Conservation (phyloP, 2,329 filamentous ascomycete genomes). For the Aspergillus amoenus region DNA sequence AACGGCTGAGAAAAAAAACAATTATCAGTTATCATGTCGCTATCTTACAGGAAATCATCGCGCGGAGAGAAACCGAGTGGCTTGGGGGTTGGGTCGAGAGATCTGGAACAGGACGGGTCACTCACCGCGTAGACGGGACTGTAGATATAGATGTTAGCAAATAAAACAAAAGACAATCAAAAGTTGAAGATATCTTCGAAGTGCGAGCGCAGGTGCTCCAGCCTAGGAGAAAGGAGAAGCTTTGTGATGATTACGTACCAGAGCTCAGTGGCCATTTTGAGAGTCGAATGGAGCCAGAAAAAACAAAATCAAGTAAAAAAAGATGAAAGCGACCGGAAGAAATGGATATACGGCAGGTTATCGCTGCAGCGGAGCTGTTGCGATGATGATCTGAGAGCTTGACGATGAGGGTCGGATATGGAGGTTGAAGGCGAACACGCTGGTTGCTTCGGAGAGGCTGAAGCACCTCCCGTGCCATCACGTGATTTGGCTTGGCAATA, state of each 20-base stretch:
- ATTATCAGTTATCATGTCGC: background rate
- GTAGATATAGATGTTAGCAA: constrained; percentile 29
- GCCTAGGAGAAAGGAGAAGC: constrained; percentile 29
- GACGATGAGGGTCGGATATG: constrained; percentile 28
- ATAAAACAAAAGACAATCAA: background rate
- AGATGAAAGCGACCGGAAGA: constrained; percentile 18
- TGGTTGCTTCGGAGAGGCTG: constrained; percentile 30
- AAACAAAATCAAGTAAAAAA: constrained; percentile 12
- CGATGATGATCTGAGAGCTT: constrained; percentile 29
- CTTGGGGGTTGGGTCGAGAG: background rate
- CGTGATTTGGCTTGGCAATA: constrained; percentile 33
- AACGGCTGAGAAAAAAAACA: constrained; percentile 62
- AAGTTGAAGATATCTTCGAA: background rate
- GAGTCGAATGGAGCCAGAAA: constrained; percentile 17
- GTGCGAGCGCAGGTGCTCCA: constrained; percentile 32
- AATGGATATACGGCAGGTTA: constrained; percentile 20
- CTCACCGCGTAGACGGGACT: constrained; percentile 99
- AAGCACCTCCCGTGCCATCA: constrained; percentile 27
- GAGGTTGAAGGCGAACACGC: constrained; percentile 37
- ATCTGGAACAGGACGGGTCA: constrained; percentile 37
- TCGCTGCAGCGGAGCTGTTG: constrained; percentile 26
- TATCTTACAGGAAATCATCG: constrained; percentile 5
- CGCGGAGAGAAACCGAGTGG: constrained; percentile 1
- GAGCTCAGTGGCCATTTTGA: constrained; percentile 74
- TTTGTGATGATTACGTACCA: constrained; percentile 64